Evolutionary conservation across 495 filamentous ascomycete genomes (phyloP).

Genomic region (Aspergillus panamensis): DNA sequence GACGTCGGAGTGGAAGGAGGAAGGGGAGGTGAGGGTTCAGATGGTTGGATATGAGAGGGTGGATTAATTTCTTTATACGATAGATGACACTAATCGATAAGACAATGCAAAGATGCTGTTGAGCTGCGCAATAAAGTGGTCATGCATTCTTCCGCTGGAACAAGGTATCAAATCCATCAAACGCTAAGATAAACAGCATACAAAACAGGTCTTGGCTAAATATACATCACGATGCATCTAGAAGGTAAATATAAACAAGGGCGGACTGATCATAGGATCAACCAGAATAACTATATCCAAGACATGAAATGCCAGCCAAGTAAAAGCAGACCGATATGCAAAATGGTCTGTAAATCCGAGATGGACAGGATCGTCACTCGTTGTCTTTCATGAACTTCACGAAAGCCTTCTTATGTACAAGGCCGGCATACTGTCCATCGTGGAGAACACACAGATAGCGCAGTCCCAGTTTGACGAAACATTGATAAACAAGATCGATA

Average conservation of each 20-base stretch:
- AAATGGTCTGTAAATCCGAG: not conserved
- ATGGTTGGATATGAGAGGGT: slow-evolving; percentile 46
- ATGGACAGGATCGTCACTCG: slow-evolving; percentile 44
- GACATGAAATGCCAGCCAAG: not conserved
- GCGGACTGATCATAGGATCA: not conserved
- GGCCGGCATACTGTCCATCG: slow-evolving; percentile 80
- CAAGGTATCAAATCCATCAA: not conserved
- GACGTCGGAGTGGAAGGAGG: slow-evolving; percentile 36
- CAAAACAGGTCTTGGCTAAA: slow-evolving; percentile 11
- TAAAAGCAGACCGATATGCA: not conserved
- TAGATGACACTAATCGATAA: not conserved
- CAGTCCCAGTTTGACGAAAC: slow-evolving; percentile 90
- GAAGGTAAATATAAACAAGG: not conserved
- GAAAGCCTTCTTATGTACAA: slow-evolving; percentile 97
- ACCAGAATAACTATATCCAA: slow-evolving; percentile 4
- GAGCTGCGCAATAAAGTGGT: too few species aligned
- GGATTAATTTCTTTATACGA: slow-evolving; percentile 12
- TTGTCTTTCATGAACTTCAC: slow-evolving; percentile 88
- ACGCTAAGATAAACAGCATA: not conserved
- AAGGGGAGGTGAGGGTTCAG: slow-evolving; percentile 41
- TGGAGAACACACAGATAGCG: slow-evolving; percentile 87
- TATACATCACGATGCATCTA: slow-evolving; percentile 6
- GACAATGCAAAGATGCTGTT: too few species aligned
- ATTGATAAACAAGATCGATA: slow-evolving; percentile 95
- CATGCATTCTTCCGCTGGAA: slow-evolving; percentile 1